Evolutionary conservation across 2,329 filamentous ascomycete genomes (phyloP), one percentile per base, ranked within the genome.

Genomic region (Fusarium bulbicola): DNA sequence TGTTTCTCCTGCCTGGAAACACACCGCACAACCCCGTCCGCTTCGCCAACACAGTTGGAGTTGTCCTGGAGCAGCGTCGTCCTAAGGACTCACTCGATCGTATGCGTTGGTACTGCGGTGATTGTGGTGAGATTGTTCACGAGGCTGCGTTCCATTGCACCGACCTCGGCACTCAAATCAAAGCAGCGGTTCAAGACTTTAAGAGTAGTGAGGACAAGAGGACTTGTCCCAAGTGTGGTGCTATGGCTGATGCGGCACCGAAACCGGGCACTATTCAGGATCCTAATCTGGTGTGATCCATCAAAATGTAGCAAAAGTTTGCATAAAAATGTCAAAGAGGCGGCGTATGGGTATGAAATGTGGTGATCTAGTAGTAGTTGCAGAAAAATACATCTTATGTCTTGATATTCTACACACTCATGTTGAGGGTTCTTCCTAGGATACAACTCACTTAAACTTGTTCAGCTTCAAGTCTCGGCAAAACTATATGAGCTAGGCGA

Each of bases 11-110:
- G 3, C 95, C 95, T 0, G 89, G 92, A n/a, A 95, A 97, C 82
- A 96, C 93, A n/a, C 95, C 95, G 32, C 95, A 98, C 84, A 98
- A 97, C 82, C 95, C 96, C 1, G 94, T 98, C 39, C 91, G 95
- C 66, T 98, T 98, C 83, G 93, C 92, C 79, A 87, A 97, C 83
- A 98, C 95, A 0, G 94, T 98, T n/a, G 95, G 95, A 37, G 87
- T 98, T 56, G 95, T 98, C 39, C 86, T 98, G 66, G 95, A 98
- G 86, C 94, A 97, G 86, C 89, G 90, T 45, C 87, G 96, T 16
- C 93, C 93, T 0, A 84, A 87, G 43, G 90, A 83, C 9, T 91
- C 90, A 34, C 74, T 95, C 64, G 95, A 98, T 85, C 88, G 88
- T 63, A 88, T 98, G 89, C 86, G 94, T 72, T 98, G 95, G 95